phyloP scores from a whole-genome alignment of 75 land plant genomes.

The Isoetes taiwanensis region DNA sequence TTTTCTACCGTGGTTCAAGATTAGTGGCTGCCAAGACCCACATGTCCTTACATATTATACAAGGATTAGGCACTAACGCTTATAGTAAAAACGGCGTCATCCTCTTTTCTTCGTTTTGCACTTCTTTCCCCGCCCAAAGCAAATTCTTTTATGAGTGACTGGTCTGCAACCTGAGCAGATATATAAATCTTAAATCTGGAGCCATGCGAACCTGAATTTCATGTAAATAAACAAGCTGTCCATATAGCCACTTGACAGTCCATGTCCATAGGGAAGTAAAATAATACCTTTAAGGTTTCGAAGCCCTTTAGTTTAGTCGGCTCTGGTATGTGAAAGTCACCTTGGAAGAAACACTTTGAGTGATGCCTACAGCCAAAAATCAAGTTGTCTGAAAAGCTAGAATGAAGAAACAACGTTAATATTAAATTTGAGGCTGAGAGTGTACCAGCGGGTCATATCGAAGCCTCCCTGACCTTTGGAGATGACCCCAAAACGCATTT shows the following conservation, averaged over 20 bases:
- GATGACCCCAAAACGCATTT: conserved; percentile 40
- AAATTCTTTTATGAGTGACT: too few relatives aligned
- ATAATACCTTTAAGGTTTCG: conserved; percentile 29
- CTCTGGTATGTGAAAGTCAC: conserved; percentile 9
- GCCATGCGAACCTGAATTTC: too few relatives aligned
- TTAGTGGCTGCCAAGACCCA: too few relatives aligned
- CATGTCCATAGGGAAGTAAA: neutral
- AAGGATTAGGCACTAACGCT: too few relatives aligned
- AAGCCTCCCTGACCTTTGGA: conserved; percentile 39
- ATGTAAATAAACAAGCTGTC: too few relatives aligned
- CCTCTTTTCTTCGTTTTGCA: too few relatives aligned
- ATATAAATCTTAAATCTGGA: too few relatives aligned
- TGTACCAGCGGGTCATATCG: conserved; percentile 19
- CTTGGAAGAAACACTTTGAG: conserved; percentile 27
- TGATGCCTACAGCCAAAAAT: conserved; percentile 51
- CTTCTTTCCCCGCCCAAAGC: too few relatives aligned
- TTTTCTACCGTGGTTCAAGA: neutral
- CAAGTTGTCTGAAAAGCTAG: neutral
- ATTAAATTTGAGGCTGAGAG: too few relatives aligned
- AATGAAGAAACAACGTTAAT: neutral
- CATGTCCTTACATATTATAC: too few relatives aligned
- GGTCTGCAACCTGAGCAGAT: too few relatives aligned
- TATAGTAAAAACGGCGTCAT: too few relatives aligned
- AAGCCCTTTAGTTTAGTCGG: conserved; percentile 44
- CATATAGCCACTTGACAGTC: conserved; percentile 5